These are phyloP conservation scores for Fonsecaea monophora DNA, from an alignment of 2,329 filamentous ascomycete species.

Conservation along the genomic window DNA sequence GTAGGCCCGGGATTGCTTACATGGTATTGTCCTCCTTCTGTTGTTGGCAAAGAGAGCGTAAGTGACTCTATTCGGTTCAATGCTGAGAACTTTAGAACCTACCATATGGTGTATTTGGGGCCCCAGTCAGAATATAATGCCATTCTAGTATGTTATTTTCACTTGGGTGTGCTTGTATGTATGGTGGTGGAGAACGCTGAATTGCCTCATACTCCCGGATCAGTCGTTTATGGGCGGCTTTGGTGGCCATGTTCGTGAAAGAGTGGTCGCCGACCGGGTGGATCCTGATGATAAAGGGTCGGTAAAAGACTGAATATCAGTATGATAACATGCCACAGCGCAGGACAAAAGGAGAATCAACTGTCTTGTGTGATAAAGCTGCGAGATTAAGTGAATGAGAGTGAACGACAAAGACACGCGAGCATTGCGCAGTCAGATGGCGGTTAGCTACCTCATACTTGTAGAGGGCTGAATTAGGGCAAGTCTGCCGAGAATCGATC, in stretches of 20 bases:
- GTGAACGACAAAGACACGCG: slow-evolving; percentile 1
- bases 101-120: slow-evolving; percentile 85
- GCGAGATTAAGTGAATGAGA: background rate
- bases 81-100: background rate
- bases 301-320: background rate
- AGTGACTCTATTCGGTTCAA: background rate
- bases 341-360: slow-evolving; percentile 3
- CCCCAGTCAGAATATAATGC: slow-evolving; percentile 69
- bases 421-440: slow-evolving; percentile 5
- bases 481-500: background rate
- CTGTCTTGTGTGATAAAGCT: background rate
- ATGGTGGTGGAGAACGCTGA: slow-evolving; percentile 80
- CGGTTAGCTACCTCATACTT: background rate
- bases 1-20: background rate
- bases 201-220: slow-evolving; percentile 70
- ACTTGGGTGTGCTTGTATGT: slow-evolving; percentile 86
- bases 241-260: slow-evolving; percentile 67
- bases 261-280: background rate
- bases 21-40: slow-evolving; percentile 92
- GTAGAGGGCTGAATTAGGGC: background rate
- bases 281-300: slow-evolving; percentile 57
- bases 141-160: slow-evolving; percentile 88
- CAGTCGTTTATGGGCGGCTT: slow-evolving; percentile 73
- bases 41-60: background rate
- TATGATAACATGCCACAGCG: background rate